A percentile compares a stretch with the other conserved stretches of the same genome.
Conservation (phyloP, 805 yeast genomes). For the Wickerhamomyces canadensis region DNA sequence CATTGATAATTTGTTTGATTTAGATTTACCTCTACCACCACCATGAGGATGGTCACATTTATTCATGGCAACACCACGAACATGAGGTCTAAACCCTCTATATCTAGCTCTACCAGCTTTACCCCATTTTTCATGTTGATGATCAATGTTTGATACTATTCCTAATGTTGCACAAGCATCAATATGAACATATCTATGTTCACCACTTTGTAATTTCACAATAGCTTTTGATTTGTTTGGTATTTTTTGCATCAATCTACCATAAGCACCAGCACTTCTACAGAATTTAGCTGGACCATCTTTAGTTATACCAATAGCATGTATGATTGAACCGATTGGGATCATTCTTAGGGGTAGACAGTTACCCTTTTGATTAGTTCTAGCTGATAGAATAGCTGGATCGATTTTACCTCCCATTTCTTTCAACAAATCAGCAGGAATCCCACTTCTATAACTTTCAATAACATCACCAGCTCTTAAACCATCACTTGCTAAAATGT, state of each 20-base stretch:
- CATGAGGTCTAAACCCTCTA: conserved; percentile 90
- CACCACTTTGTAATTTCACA: conserved; percentile 84
- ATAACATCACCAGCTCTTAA: conserved; percentile 88
- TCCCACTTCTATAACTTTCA: conserved; percentile 84
- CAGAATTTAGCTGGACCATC: conserved; percentile 84
- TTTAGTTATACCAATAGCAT: conserved; percentile 74
- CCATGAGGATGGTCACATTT: conserved; percentile 98
- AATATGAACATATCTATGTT: conserved; percentile 81
- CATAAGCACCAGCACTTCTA: conserved; percentile 93
- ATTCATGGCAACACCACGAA: conserved; percentile 98
- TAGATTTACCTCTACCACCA: conserved; percentile 99
- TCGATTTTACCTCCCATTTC: conserved; percentile 92
- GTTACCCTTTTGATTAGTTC: conserved; percentile 89
- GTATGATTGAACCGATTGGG: conserved; percentile 90
- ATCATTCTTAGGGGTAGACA: conserved; percentile 89
- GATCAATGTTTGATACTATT: conserved; percentile 86
- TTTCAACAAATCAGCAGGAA: conserved; percentile 64
- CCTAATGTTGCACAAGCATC: conserved; percentile 94
- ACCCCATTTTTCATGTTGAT: conserved; percentile 84
- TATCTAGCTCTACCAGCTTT: conserved; percentile 95
- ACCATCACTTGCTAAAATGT: conserved; percentile 89
- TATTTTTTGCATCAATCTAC: conserved; percentile 74
- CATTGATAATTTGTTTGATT: conserved; percentile 89
- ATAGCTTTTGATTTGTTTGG: conserved; percentile 68
- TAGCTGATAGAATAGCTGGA: conserved; percentile 83